Evolutionary conservation across 192 early-diverging fungal genomes (phyloP).

Genomic region (Backusella parvicylindrica): DNA sequence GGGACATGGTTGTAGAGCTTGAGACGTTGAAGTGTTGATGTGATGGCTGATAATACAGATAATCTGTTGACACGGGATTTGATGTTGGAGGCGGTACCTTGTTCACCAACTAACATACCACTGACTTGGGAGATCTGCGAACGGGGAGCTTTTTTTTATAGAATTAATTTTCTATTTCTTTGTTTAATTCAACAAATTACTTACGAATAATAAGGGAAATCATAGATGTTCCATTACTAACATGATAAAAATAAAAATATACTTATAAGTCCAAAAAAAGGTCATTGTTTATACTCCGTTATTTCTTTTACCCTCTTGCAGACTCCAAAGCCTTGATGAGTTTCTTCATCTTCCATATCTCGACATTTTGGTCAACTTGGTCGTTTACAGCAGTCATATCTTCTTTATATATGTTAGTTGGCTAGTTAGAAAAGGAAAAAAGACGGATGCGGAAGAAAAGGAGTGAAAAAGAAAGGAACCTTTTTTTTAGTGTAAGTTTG

Average conservation of each 20-base stretch:
- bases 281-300: neutral
- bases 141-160: conserved; percentile 56
- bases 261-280: neutral
- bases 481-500: neutral
- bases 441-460: neutral
- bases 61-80: conserved; percentile 98
- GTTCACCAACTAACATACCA: conserved; percentile 96
- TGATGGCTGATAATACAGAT: conserved; percentile 96
- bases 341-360: conserved; percentile 99
- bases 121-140: conserved; percentile 88
- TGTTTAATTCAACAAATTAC: conserved; percentile 10
- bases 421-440: neutral
- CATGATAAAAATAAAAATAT: neutral
- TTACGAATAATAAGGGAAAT: conserved; percentile 94
- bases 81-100: conserved; percentile 99
- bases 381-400: neutral
- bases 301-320: conserved; percentile 72
- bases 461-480: neutral
- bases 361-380: conserved; percentile 65
- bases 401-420: neutral
- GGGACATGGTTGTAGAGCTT: conserved; percentile 90
- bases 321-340: conserved; percentile 93
- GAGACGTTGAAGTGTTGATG: conserved; percentile 94
- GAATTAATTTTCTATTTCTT: neutral
- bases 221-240: conserved; percentile 97